Evolutionary conservation across 345 rosid species (phyloP), one percentile per base, ranked within the genome.

Genomic region (Populus deltoides): DNA sequence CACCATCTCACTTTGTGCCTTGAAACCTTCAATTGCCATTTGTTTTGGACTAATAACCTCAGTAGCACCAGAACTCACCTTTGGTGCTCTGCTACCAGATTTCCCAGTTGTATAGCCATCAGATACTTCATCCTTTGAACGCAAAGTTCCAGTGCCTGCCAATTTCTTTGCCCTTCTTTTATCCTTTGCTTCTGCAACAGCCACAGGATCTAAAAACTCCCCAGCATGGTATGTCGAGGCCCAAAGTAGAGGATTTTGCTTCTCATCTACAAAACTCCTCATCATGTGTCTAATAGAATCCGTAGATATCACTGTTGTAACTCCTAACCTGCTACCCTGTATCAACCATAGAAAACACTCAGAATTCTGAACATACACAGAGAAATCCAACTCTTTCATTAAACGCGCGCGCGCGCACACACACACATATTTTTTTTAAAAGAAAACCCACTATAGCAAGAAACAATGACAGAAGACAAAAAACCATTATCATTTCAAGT

Each of bases 181-280:
- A 80, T 91, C 97, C 84, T 90, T 94, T 16, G 99, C 98, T 83
- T 93, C 95, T 1, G 97, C 97, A 81, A 97, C 97, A 5, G 98
- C 99, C 75, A 85, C 89, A 43, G 91, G 94, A 83, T 97, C 99
- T 86, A 97, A 86, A 81, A 39, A 90, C 61, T 97, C 98, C 62
- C 99, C 99, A 45, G 98, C 99, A 82, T 97, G 99, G 77, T 97
- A 97, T 1, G 99, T 97, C n/a, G 99, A 97, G 81, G 99, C 91
- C 99, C 99, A 97, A 7, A 97, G 92, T 76, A 97, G 72, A 72
- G 99, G 99, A 79, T 94, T 90, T 73, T 94, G 85, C 77, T 91
- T 91, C 85, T 97, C 99, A 80, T 91, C 91, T 45, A 85, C 99
- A 63, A 93, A 96, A 81, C 99, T 93, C 85, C 98, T 90, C 99